Evolutionary conservation across 148 eudicot species (phyloP), one percentile per base, ranked within the genome.

Genomic region (Persicaria maculosa): DNA sequence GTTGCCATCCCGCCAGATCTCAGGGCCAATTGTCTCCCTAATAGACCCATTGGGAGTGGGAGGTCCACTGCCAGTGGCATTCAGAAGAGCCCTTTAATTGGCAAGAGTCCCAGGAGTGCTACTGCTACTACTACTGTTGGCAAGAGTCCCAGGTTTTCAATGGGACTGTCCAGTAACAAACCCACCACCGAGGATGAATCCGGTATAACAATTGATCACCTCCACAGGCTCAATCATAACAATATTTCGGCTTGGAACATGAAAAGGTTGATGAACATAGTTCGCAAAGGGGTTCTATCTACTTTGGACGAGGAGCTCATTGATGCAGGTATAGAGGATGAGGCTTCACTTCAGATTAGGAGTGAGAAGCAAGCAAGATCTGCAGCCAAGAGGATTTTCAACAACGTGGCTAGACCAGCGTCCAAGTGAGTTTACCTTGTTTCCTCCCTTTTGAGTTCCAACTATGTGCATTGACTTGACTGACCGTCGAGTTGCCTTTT

Each of bases 181-280:
- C 81, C 82, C 47, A 81, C 82, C 50, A 83, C 82, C 47, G 84
- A 80, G 73, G 79, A 71, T 6, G 74, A 77, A n/a, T 73, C 75
- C 22, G 90, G 87, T 17, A 91, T 93, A 25, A 83, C 88, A 9
- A 91, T 93, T 16, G 98, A 93, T 72, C 93, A 91, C 44, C 74
- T 93, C 84, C 90, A 93, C 25, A 79, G 96, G 84, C 74, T 89
- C 78, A 91, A 89, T 77, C 93, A 93, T 82, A 87, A 86, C 79
- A 93, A 93, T 72, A 78, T 93, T 20, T 93, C 98, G 1, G 98
- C 98, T 43, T 93, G 98, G 98, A 93, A 90, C 62, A 93, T 93
- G 98, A 93, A 91, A 84, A 85, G 90, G 83, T 76, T 93, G 86
- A 85, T 89, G 83, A 89, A 83, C 48, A 86, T 77, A 48, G 88